Base-by-base conservation (phyloP, 2,329 filamentous ascomycete genomes). In the Ophiostoma ips region DNA sequence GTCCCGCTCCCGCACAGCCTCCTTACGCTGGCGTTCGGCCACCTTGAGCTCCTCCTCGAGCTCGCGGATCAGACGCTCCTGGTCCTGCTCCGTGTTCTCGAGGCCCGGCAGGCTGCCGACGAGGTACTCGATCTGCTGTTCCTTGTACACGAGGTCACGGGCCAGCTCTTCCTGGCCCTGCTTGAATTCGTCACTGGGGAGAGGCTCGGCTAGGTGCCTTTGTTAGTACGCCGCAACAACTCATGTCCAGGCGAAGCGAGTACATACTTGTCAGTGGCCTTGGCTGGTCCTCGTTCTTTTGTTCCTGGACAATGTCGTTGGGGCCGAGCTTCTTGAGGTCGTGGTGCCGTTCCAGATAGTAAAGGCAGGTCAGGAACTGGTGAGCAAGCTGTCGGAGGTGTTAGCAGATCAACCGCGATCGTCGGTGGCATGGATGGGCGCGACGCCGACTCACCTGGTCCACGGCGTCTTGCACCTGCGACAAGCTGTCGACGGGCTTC, bases 401-500 rank as follows among this genome's bases (percentile, higher is more conserved):
- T 31, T 8, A 43, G 40, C 3, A 30, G n/a, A n/a, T n/a, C n/a
- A n/a, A n/a, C n/a, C n/a, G n/a, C n/a, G n/a, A n/a, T n/a, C n/a
- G n/a, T 30, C 24, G 8, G 15, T 30, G 15, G 11, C 21, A 11
- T n/a, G 10, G 21, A 1, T 28, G 13, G 21, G 38, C 19, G 21
- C 38, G 19, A n/a, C 13, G 38, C 4, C 38, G 24, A 28, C 38
- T 33, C 68, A 86, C 85, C 73, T 88, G 80, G 61, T 92, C 86
- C 53, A 90, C 77, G 64, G 84, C 82, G 68, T 92, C 85, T 66
- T 94, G 87, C 52, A 92, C 72, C 64, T 92, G 86, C 1, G 87
- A 90, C 52, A 94, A 73, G 55, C 83, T 73, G 62, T 94, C 87
- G 28, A 76, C 75, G 80, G 87, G 87, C 7, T 55, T 53, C 31